phyloP scores from a whole-genome alignment of 176 grass and related monocot genomes.

The Aegilops speltoides region DNA sequence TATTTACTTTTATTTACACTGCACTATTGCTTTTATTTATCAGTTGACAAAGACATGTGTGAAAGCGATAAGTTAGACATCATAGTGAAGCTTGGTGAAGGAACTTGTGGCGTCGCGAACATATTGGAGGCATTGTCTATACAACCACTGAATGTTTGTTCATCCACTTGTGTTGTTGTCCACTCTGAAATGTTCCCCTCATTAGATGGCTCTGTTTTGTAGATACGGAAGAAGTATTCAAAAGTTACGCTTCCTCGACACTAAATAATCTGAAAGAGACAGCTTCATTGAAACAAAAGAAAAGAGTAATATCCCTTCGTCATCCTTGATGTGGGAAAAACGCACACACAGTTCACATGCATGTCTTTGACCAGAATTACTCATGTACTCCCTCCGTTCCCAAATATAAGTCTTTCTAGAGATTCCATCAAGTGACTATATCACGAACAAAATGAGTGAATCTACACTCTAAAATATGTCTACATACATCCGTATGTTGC shows the following conservation, averaged over 20 bases:
- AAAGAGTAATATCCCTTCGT: constrained; percentile 27
- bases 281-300: constrained; percentile 87
- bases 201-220: constrained; percentile 19
- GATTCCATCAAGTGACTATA: too few relatives aligned
- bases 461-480: too few relatives aligned
- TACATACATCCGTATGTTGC: too few relatives aligned
- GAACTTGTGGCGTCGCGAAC: constrained; percentile 79
- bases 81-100: constrained; percentile 77
- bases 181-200: constrained; percentile 8
- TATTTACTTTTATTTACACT: too few relatives aligned
- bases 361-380: background rate
- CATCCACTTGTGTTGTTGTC: background rate
- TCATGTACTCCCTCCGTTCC: too few relatives aligned
- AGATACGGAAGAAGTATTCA: constrained; percentile 82
- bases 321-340: background rate
- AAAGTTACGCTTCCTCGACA: constrained; percentile 75
- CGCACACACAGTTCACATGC: background rate
- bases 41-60: constrained; percentile 17
- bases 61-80: constrained; percentile 50
- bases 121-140: constrained; percentile 60
- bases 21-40: too few relatives aligned
- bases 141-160: constrained; percentile 80
- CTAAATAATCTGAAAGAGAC: constrained; percentile 66
- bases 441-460: too few relatives aligned
- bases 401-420: too few relatives aligned